A percentile compares a stretch with the other conserved stretches of the same genome.
These are phyloP conservation scores for Geotrichum bryndzae DNA, from an alignment of 1,139 yeast species.

Conservation along the genomic window DNA sequence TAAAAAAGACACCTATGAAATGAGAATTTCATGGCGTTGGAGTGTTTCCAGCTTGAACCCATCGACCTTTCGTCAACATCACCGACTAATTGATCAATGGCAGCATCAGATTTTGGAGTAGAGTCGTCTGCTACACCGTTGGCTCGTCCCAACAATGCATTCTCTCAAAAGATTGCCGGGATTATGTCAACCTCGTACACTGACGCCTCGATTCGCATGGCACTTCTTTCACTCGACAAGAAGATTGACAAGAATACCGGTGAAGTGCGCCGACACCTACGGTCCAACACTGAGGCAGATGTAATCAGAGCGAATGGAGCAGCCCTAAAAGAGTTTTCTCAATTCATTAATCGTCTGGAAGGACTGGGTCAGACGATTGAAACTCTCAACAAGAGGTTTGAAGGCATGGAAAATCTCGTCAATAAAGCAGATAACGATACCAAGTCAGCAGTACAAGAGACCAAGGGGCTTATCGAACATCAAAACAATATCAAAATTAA, in stretches of 20 bases:
- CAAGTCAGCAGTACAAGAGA: slow-evolving; percentile 34
- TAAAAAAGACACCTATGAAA: neutral
- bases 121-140: slow-evolving; percentile 14
- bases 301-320: slow-evolving; percentile 55
- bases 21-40: neutral
- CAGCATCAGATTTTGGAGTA: neutral
- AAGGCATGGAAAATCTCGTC: slow-evolving; percentile 30
- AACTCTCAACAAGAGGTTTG: slow-evolving; percentile 32
- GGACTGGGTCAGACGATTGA: slow-evolving; percentile 40
- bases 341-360: slow-evolving; percentile 43
- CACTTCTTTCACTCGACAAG: slow-evolving; percentile 33
- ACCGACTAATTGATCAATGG: neutral
- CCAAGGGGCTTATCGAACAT: slow-evolving; percentile 41
- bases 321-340: slow-evolving; percentile 55
- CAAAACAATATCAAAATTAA: slow-evolving; percentile 46
- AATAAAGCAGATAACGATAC: slow-evolving; percentile 29
- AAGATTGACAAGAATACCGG: slow-evolving; percentile 32
- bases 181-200: slow-evolving; percentile 36
- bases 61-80: neutral
- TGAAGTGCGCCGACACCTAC: slow-evolving; percentile 47
- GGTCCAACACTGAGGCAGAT: slow-evolving; percentile 68
- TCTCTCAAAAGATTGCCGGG: slow-evolving; percentile 31
- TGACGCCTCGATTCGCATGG: slow-evolving; percentile 34
- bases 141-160: slow-evolving; percentile 25
- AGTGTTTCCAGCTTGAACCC: neutral